Percentiles rank a stretch among this genome's conserved stretches.
phyloP scores from a whole-genome alignment of 306 rosid species.

The Vigna hirtella region DNA sequence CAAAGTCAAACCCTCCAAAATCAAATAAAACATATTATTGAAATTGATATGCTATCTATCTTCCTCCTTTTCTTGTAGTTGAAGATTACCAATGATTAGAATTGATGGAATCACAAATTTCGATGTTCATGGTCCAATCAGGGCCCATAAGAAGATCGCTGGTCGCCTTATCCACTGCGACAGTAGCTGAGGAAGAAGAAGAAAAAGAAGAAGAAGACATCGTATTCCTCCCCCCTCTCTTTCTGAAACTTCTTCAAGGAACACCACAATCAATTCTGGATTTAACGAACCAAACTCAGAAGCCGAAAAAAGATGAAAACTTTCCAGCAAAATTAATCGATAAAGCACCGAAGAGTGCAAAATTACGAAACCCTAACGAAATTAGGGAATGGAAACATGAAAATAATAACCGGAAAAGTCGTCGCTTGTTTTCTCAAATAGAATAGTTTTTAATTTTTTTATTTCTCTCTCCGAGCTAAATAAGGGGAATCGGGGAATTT shows the following conservation, averaged over 20 bases:
- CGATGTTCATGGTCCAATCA: slow-evolving; percentile 99
- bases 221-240: slow-evolving; percentile 20
- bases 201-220: slow-evolving; percentile 62
- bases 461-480: slow-evolving; percentile 19
- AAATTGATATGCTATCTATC: slow-evolving; percentile 45
- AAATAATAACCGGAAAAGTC: slow-evolving; percentile 38
- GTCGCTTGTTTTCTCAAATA: slow-evolving; percentile 37
- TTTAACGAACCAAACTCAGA: slow-evolving; percentile 25
- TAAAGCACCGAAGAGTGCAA: slow-evolving; percentile 36
- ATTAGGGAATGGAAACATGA: slow-evolving; percentile 40
- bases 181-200: slow-evolving; percentile 80
- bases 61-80: slow-evolving; percentile 21
- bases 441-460: slow-evolving; percentile 32
- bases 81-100: slow-evolving; percentile 80
- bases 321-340: slow-evolving; percentile 21
- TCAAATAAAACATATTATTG: slow-evolving; percentile 1
- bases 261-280: slow-evolving; percentile 34
- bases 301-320: slow-evolving; percentile 29
- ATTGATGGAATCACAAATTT: slow-evolving; percentile 97
- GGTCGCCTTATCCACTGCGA: slow-evolving; percentile 98
- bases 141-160: slow-evolving; percentile 98
- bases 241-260: slow-evolving; percentile 38
- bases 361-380: slow-evolving; percentile 62
- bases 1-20: slow-evolving; percentile 47
- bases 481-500: slow-evolving; percentile 38